Evolutionary conservation across 1,284 basidiomycete genomes (phyloP).

Genomic region (Filobasidium uniguttulatum): DNA sequence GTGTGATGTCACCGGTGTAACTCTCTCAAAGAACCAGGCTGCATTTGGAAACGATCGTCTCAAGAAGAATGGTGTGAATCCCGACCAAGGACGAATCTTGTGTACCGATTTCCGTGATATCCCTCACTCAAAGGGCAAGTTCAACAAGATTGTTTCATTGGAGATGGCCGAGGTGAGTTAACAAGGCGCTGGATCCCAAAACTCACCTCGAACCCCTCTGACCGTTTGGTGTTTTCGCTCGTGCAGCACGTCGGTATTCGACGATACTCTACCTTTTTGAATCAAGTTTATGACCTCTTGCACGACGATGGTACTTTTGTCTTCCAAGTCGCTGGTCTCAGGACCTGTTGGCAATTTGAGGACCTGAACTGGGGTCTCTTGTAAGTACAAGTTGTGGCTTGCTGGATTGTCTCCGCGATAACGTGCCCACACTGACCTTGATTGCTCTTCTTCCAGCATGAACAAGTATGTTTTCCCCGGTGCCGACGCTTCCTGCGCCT

Average conservation of each 20-base stretch:
- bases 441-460: conserved; percentile 46
- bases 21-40: conserved; percentile 79
- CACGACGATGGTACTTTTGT: conserved; percentile 91
- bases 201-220: too few relatives aligned
- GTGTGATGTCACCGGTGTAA: conserved; percentile 90
- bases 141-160: conserved; percentile 87
- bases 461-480: conserved; percentile 97
- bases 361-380: conserved; percentile 76
- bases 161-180: conserved; percentile 85
- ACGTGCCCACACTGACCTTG: background rate
- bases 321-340: conserved; percentile 89
- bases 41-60: conserved; percentile 85
- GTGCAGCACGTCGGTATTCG: conserved; percentile 91
- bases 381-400: conserved; percentile 19
- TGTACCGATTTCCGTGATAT: conserved; percentile 94
- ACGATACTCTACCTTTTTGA: conserved; percentile 77
- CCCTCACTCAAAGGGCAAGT: conserved; percentile 62
- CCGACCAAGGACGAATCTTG: conserved; percentile 73
- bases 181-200: too few relatives aligned
- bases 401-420: background rate
- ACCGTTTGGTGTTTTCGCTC: background rate
- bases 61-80: conserved; percentile 57
- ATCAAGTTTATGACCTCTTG: conserved; percentile 81
- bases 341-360: conserved; percentile 92
- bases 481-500: conserved; percentile 85